Percentiles rank a stretch among this genome's conserved stretches.
phyloP scores from a whole-genome alignment of 1,284 basidiomycete species.

The Abortiporus biennis region DNA sequence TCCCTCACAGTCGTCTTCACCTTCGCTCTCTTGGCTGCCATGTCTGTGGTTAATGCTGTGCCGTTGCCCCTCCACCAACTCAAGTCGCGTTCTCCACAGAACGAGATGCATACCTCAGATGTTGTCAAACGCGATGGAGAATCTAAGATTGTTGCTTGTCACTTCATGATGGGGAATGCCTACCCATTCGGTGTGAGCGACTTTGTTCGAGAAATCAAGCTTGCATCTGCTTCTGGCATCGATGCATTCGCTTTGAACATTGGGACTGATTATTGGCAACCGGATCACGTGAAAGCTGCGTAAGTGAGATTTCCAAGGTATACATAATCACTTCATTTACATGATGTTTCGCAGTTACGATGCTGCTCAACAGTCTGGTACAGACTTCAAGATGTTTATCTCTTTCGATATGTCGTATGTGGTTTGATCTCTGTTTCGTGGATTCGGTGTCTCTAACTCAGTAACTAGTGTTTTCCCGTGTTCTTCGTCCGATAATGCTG shows the following conservation, averaged over 20 bases:
- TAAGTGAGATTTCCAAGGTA: conserved; percentile 30
- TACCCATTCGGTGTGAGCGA: conserved; percentile 53
- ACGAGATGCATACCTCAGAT: conserved; percentile 9
- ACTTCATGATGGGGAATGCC: conserved; percentile 66
- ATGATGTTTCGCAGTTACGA: conserved; percentile 32
- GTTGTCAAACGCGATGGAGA: conserved; percentile 11
- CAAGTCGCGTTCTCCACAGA: conserved; percentile 6
- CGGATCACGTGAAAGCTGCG: conserved; percentile 58
- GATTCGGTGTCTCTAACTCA: neutral
- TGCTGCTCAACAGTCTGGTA: conserved; percentile 47
- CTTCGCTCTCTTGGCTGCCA: neutral
- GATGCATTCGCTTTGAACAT: conserved; percentile 68
- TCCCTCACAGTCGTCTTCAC: conserved; percentile 9
- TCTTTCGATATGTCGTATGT: conserved; percentile 75
- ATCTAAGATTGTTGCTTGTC: conserved; percentile 54
- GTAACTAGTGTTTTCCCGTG: conserved; percentile 52
- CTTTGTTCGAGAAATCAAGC: conserved; percentile 51
- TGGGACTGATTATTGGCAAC: conserved; percentile 63
- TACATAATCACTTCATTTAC: neutral
- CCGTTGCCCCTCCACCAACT: conserved; percentile 7
- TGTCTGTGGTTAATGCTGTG: conserved; percentile 5
- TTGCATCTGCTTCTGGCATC: conserved; percentile 54
- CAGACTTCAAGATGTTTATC: conserved; percentile 72
- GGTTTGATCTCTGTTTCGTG: neutral
- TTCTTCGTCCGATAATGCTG: conserved; percentile 42